Base-by-base conservation (phyloP, 192 early-diverging fungal species). In the Coemansia sp. region DNA sequence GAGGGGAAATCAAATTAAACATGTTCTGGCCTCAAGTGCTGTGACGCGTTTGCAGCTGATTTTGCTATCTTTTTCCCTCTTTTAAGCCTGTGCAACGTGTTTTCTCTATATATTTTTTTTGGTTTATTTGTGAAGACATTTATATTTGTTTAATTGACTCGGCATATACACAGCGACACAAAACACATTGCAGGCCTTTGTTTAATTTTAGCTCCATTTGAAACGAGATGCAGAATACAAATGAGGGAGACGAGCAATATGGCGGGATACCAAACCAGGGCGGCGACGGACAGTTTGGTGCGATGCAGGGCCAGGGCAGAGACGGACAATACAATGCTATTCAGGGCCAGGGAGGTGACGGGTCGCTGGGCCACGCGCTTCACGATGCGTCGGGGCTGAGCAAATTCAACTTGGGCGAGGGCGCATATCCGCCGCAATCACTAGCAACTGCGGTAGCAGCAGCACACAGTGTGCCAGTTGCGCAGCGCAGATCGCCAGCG, bases 401-500 rank as follows among this genome's bases (percentile, higher is more conserved):
- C n/a, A 69, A 72, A 35, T 79, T 79, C 52, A 58, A 53, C 15
- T 41, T 79, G 32, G 22, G 29, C 4, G 70, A 69, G 8, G 19
- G 52, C 4, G 59, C 54, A 12, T 70, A 74, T 62, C 71, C 73
- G 27, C 29, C 62, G 47, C 77, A 79, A 47, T 50, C 67, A n/a
- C 50, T 79, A 49, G 76, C 76, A 21, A 67, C 76, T 1, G 73
- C 63, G 15, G 69, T 64, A 3, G 60, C 64, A 27, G 66, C 63
- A 23, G 62, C 58, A 15, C 58, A 52, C 37, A 59, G 61, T 27
- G 65, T 64, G 43, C 70, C 68, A 14, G 58, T 21, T 14, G 48
- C 53, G 9, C 68, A 64, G 54, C 62, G 19, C 27, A 19, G 64
- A 51, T 65, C 76, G 5, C 76, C 76, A n/a, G 71, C 76, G 14